Base-by-base conservation (phyloP, 176 grass and related monocot species). In the Guadua angustifolia region DNA sequence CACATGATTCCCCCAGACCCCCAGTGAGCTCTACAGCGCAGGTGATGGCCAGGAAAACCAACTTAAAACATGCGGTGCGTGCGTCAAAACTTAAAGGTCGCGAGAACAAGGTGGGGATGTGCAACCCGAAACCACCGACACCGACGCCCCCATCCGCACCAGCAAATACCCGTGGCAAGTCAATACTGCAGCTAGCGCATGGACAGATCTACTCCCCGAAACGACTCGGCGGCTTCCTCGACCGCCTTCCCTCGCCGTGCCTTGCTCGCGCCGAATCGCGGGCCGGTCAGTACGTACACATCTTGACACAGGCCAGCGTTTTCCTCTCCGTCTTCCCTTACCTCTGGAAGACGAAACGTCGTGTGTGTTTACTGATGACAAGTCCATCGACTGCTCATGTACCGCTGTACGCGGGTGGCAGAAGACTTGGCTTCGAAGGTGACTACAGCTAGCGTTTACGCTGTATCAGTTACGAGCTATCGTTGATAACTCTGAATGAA, bases 371-470 rank as follows among this genome's bases (percentile, higher is more conserved):
- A n/a, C 65, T 19, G 79, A 42, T 13, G 79, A 9, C 35, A 1
- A 5, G 53, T 49, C 26, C 14, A 22, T 68, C 56, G 40, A 11
- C 32, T 73, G 26, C 42, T 33, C n/a, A 17, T 33, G 29, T 29
- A 29, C 29, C 29, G 29, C 29, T 29, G 6, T 61, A 33, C 53
- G 53, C 46, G 3, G 17, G 77, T 8, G 39, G 47, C 51, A 39
- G 5, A 8, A 50, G 17, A 4, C 69, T 83, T 83, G 69, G 19
- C 81, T 83, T 83, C 42, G 24, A 83, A 83, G 69, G 56, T 5
- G 56, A 36, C 47, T 10, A 1, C n/a, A 73, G 14, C 71, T 49
- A 71, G 5, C 6, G 14, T 72, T 6, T 0, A 0, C 5, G 29
- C 13, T 3, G 0, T 4, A 10, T 6, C 13, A 33, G 61, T 33